Evolutionary conservation across 139 green algal genomes (phyloP), one percentile per base, ranked within the genome.

Genomic region (Axilococcus clingmanii): DNA sequence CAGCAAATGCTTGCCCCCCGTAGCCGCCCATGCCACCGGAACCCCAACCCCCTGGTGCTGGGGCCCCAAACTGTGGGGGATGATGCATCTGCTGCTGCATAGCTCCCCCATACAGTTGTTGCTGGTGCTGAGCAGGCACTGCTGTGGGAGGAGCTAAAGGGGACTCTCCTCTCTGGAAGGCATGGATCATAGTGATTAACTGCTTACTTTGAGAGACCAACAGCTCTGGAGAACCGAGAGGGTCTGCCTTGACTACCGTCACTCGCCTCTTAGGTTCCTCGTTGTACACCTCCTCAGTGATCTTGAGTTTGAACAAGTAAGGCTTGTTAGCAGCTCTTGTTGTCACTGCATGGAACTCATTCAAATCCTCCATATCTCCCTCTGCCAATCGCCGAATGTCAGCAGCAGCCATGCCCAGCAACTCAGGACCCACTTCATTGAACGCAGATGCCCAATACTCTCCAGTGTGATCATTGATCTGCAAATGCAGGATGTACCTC

Each of bases 251-350:
- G 6, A 67, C 29, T 14, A 88, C 57, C 1, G 38, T 70, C n/a
- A 66, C 61, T 66, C 89, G 88, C 45, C 87, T 49, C 17, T 84
- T 77, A n/a, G 31, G 32, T 69, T 96, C 83, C 41, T 96, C 89
- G 17, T 91, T 76, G 56, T 87, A 97, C 6, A 52, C 87, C 50
- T 97, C 89, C 57, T 89, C 76, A 2, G 68, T 55, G 4, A 93
- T 62, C 63, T 87, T 85, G 16, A 93, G 34, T 32, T 72, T 82
- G 38, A 93, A 59, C 28, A 65, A 33, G 25, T 48, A 59, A 29
- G 61, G 32, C n/a, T 64, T 53, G 52, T 87, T 82, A 19, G 70
- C 69, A 19, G 56, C 59, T 25, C 37, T 28, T 30, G 57, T 40
- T 24, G 68, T 45, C 4, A 20, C 11, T 14, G 29, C 23, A 17